Evolutionary conservation across 2,329 filamentous ascomycete genomes (phyloP), one percentile per base, ranked within the genome.

Genomic region (Capronia epimyces): DNA sequence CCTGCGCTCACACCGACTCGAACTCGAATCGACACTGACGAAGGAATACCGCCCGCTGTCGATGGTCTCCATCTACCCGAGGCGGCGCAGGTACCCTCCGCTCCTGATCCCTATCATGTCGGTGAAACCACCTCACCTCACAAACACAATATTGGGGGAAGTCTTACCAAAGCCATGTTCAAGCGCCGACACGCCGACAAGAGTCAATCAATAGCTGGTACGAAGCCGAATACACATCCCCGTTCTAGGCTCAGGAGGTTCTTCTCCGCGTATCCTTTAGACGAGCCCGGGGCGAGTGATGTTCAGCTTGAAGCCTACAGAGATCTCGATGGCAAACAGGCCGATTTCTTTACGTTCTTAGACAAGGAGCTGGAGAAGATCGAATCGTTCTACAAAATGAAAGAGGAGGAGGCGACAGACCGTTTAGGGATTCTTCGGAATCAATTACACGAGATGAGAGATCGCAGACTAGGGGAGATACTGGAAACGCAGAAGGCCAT

Each of bases 361-460:
- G 88, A 96, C 61, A 73, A 73, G 8, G 86, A 98, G 69, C 74
- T 98, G 12, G 77, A 83, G n/a, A 98, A 97, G 69, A 88, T 98
- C 9, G 90, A 98, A 65, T 71, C 75, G 0, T 98, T 98, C 64
- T 97, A 97, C 72, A 83, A 81, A 60, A 72, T 81, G 59, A 96
- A 96, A 65, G 93, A 98, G 65, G 79, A 87, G 22, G 88, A 96
- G 65, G 88, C 91, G 0, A 85, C 82, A 0, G 73, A 83, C 48
- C 81, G 90, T 1, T 72, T 96, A 20, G 71, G 74, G 0, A 67
- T 85, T 3, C 74, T 98, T 41, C 81, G 87, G 36, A 82, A 89
- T 45, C 93, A 98, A 66, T 76, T 98, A 25, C 90, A 95, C 64
- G 86, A 94, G 62, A 95, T 97, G 89, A 80, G 89, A 39, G 89